phyloP scores from a whole-genome alignment of 2,329 filamentous ascomycete genomes.

The Corynespora cassiicola region DNA sequence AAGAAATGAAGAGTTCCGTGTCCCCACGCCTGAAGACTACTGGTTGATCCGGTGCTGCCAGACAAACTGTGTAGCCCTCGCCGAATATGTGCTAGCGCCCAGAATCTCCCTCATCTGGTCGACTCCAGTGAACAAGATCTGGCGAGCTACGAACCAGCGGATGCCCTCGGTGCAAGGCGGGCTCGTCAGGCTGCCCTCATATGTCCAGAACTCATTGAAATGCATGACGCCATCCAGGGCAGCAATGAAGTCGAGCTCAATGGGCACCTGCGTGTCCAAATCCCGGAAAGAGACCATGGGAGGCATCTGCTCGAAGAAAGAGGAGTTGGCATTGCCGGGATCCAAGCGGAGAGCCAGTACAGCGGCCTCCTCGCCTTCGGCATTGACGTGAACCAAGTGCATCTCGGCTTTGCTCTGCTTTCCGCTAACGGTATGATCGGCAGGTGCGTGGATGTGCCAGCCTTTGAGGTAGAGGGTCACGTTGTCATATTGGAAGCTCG shows the following conservation, averaged over 20 bases:
- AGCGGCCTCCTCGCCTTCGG: constrained; percentile 49
- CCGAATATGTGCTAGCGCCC: constrained; percentile 53
- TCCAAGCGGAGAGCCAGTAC: constrained; percentile 58
- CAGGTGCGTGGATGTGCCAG: constrained; percentile 61
- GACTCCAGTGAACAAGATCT: constrained; percentile 51
- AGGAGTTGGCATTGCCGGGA: constrained; percentile 45
- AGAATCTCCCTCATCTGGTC: constrained; percentile 57
- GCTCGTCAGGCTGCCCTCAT: constrained; percentile 55
- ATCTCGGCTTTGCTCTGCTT: constrained; percentile 55
- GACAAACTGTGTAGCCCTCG: constrained; percentile 53
- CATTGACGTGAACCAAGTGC: constrained; percentile 57
- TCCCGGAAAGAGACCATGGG: constrained; percentile 49
- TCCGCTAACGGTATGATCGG: constrained; percentile 56
- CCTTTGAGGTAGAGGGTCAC: constrained; percentile 56
- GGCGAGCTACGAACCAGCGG: constrained; percentile 53
- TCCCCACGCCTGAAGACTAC: too few species aligned
- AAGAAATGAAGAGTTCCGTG: too few species aligned
- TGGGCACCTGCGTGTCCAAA: constrained; percentile 22
- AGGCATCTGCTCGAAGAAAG: constrained; percentile 54
- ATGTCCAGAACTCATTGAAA: constrained; percentile 58
- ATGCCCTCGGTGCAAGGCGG: constrained; percentile 57
- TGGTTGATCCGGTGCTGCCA: constrained; percentile 57
- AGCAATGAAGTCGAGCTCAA: constrained; percentile 37
- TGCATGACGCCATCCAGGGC: constrained; percentile 46
- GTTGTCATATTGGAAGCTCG: constrained; percentile 54